phyloP scores from a whole-genome alignment of 441 rosid species.

The Aleurites moluccanus region DNA sequence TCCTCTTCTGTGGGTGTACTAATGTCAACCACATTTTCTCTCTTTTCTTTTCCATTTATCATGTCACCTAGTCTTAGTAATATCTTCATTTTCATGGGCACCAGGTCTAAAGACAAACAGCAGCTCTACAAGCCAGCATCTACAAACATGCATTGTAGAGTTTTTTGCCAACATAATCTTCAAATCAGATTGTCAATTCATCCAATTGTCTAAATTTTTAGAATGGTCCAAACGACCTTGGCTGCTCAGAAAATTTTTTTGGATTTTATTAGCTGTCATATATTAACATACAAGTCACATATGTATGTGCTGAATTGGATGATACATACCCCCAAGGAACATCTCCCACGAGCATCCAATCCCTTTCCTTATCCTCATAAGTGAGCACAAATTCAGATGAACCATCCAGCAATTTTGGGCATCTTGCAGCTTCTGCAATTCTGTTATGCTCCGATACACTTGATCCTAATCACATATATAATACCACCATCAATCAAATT shows the following conservation, averaged over 20 bases:
- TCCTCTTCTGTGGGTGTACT: background rate
- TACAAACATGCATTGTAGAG: background rate
- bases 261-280: background rate
- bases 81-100: background rate
- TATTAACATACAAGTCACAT: background rate
- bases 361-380: constrained; percentile 92
- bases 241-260: background rate
- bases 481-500: constrained; percentile 13
- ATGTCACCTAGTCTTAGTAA: background rate
- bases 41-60: background rate
- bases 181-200: background rate
- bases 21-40: background rate
- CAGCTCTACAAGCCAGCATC: background rate
- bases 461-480: constrained; percentile 40
- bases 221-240: background rate
- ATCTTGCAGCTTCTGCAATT: constrained; percentile 32
- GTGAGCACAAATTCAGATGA: constrained; percentile 79
- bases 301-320: background rate
- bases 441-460: constrained; percentile 30
- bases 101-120: background rate
- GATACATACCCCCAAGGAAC: constrained; percentile 88
- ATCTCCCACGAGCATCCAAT: constrained; percentile 98
- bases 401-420: constrained; percentile 57
- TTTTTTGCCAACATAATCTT: constrained; percentile 2
- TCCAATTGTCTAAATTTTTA: background rate